A percentile compares a stretch with the other conserved stretches of the same genome.
These are phyloP conservation scores for Cladosporium colombiae DNA, from an alignment of 2,329 filamentous ascomycete species.

Conservation along the genomic window DNA sequence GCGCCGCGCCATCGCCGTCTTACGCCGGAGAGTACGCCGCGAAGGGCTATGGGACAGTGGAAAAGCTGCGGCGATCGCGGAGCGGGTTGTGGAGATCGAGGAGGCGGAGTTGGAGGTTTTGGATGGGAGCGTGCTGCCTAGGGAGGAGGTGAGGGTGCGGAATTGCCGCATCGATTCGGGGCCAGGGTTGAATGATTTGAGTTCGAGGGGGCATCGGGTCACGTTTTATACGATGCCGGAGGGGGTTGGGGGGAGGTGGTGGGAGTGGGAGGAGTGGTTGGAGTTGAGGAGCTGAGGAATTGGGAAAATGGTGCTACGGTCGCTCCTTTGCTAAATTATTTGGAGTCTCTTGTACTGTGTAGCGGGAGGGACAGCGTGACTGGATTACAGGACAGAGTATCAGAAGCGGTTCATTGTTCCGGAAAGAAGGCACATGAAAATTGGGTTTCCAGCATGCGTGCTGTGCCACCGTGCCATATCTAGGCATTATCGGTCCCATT, in stretches of 20 bases:
- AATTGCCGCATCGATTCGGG: slow-evolving; percentile 22
- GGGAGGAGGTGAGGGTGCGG: slow-evolving; percentile 22
- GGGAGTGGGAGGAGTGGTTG: slow-evolving; percentile 23
- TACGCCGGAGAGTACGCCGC: slow-evolving; percentile 23
- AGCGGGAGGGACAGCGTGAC: neutral
- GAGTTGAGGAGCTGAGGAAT: slow-evolving; percentile 8
- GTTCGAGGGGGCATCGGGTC: slow-evolving; percentile 18
- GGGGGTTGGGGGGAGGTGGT: slow-evolving; percentile 22
- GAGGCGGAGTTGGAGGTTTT: slow-evolving; percentile 21
- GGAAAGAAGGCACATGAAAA: too few species aligned
- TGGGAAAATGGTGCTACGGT: neutral
- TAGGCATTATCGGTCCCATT: too few species aligned
- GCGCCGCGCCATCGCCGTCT: slow-evolving; percentile 27
- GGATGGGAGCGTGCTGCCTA: slow-evolving; percentile 23
- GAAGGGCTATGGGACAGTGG: slow-evolving; percentile 29
- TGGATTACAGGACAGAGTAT: neutral
- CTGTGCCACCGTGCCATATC: too few species aligned
- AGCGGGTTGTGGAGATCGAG: slow-evolving; percentile 24
- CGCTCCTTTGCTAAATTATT: too few species aligned
- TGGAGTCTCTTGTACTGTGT: neutral
- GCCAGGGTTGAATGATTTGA: slow-evolving; percentile 14
- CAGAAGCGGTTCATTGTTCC: neutral
- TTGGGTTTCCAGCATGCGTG: too few species aligned
- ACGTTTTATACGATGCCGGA: slow-evolving; percentile 24
- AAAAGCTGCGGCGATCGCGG: slow-evolving; percentile 25